Evolutionary conservation across 2,329 filamentous ascomycete genomes (phyloP), one percentile per base, ranked within the genome.

Genomic region (Neospermospora avenae): DNA sequence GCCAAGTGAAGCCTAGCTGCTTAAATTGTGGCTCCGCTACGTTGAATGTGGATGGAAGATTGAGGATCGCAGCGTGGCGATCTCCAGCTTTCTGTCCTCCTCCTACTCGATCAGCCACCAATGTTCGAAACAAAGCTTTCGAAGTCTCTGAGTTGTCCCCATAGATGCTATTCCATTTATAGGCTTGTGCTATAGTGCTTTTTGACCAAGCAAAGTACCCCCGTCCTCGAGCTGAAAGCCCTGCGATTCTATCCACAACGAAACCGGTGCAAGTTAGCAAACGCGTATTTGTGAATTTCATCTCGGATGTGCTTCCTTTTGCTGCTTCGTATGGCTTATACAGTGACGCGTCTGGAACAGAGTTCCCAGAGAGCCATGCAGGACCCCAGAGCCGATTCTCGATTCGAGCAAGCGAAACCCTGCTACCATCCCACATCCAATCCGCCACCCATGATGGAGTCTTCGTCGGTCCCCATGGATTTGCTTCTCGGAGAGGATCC

Each of bases 361-460:
- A 31, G 5, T 37, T 37, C 13, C 54, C 55, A 2, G 24, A 14
- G n/a, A 52, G 41, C 61, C 57, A 59, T 4, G 28, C 51, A 28
- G 58, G 56, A 14, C 63, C 57, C 61, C 61, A 65, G 20, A 64
- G 18, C 7, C 18, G 18, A 3, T 16, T 28, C 10, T 13, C 16
- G 46, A 48, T 53, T 54, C 58, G 51, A 4, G 31, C 20, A 37
- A 54, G 22, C 4, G 55, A 55, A 44, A 59, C 3, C 37, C 59
- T 24, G 22, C 63, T 57, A 34, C 51, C 7, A 31, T 31, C 28
- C 63, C 61, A 67, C 4, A 49, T 59, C 65, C 61, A 65, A 28
- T 67, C 59, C 18, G 63, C 48, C n/a, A 46, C 59, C 61, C 59
- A 67, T 11, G 61, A 63, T 8, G 63, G 52, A 8, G 58, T 28